Evolutionary conservation across 805 yeast genomes (phyloP), one percentile per base, ranked within the genome.

Genomic region (Teunomyces barrocoloradensis): DNA sequence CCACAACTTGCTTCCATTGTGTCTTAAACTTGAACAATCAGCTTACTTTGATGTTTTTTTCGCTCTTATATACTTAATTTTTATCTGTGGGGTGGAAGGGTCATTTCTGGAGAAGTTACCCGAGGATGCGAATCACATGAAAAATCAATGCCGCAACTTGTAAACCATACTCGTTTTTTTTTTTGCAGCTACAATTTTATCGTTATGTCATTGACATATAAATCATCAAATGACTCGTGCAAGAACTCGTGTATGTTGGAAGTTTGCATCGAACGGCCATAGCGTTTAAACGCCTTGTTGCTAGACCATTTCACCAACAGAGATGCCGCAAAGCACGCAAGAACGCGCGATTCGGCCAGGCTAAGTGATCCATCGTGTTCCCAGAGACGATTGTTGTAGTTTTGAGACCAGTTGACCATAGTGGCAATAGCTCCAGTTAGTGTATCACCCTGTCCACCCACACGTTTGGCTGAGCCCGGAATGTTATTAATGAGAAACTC

Each of bases 361-460:
- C 34, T 11, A 12, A 46, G 23, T 7, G 44, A 29, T 10, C 39
- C 45, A 25, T 17, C 29, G 17, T 29, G n/a, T 6, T 36, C 47
- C 91, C 96, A 88, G 1, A 84, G 57, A 2, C 71, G 64, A 28
- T 74, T 58, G 49, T 79, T 77, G 60, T 87, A 85, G 10, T 85
- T 84, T 20, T 77, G 60, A 5, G 87, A 81, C 96, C 96, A 92
- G 4, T 89, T 87, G 29, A 87, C 59, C 57, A 92, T 73, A 0
- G 96, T 85, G 1, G 91, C 90, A n/a, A 90, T 67, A 20, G 88
- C 72, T 0, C 99, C 99, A 0, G 92, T 80, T 34, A 94, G 64
- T 0, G 97, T 87, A 58, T 94, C 99, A 21, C 99, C 99, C 68
- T 94, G 98, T 0, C 99, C 99, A 10, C 97, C 97, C 6, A 88